Evolutionary conservation across 2,329 filamentous ascomycete genomes (phyloP), one percentile per base, ranked within the genome.

Genomic region (Hymenoscyphus occultus): DNA sequence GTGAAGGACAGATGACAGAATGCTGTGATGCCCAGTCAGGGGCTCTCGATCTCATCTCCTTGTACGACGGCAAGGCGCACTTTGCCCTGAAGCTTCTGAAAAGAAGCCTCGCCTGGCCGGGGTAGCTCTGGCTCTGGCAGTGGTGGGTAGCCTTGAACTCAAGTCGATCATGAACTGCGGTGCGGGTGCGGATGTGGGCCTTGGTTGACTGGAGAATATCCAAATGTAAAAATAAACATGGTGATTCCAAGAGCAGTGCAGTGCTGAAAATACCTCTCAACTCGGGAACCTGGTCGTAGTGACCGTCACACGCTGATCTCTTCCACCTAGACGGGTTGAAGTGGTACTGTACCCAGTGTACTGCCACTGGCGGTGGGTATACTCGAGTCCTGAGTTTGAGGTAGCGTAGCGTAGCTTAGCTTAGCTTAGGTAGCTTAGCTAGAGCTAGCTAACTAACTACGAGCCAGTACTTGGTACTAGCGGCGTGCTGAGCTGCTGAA

Each of bases 201-300:
- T 54, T 54, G 48, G 19, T 54, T 54, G 48, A 28, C 22, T 54
- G 48, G 48, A 54, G 48, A 54, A 54, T 54, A 28, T 54, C 7
- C n/a, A 54, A 54, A 54, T 54, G 22, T 54, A 54, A 54, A 54
- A 54, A 54, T 54, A 54, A 54, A 54, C 48, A 54, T 54, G 48
- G 48, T 54, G 48, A 54, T 54, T 54, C 48, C 48, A 54, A 54
- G 48, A 22, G 48, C 48, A 22, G 48, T 54, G 45, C n/a, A 28
- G 28, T 35, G 48, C 5, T 54, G n/a, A 22, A 12, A 19, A 51
- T 45, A 45, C 40, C 40, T n/a, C 14, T 45, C 13, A n/a, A 14
- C 19, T 22, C 45, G 45, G 45, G 45, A 51, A 51, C 45, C 45
- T 51, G 9, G 45, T 22, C 19, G 45, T 51, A 28, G 45, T 54